Conservation (phyloP, 805 yeast genomes). For the Saturnispora galanensis region DNA sequence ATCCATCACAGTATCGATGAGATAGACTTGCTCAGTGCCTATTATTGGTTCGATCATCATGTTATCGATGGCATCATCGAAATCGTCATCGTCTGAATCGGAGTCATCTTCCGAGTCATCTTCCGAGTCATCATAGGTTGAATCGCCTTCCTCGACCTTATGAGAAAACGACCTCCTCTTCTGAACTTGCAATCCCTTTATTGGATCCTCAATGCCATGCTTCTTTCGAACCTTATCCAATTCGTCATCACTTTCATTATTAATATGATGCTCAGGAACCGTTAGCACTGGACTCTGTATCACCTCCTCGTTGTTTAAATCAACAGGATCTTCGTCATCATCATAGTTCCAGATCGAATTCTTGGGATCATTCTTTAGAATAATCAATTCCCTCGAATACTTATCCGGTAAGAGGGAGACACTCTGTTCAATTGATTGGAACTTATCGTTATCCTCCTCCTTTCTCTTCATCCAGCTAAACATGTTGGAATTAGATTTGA, state of each 20-base stretch:
- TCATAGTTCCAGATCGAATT: slow-evolving; percentile 32
- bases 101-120: slow-evolving; percentile 20
- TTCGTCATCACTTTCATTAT: slow-evolving; percentile 9
- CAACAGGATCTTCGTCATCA: slow-evolving; percentile 25
- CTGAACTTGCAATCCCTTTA: slow-evolving; percentile 2
- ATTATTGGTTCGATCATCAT: slow-evolving; percentile 38
- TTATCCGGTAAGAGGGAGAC: slow-evolving; percentile 29
- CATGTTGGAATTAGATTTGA: slow-evolving; percentile 21
- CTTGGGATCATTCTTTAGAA: slow-evolving; percentile 28
- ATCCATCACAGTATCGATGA: slow-evolving; percentile 39
- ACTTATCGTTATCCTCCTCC: slow-evolving; percentile 23
- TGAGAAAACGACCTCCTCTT: slow-evolving; percentile 3
- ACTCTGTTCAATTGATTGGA: slow-evolving; percentile 24
- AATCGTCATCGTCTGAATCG: slow-evolving; percentile 25
- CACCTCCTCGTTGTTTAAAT: slow-evolving; percentile 7
- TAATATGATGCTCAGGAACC: slow-evolving; percentile 2
- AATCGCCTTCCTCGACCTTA: slow-evolving; percentile 7
- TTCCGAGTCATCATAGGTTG: slow-evolving; percentile 8
- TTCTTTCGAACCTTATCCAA: slow-evolving; percentile 7
- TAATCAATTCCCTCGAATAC: slow-evolving; percentile 26
- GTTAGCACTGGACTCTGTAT: background rate
- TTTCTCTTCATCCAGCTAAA: slow-evolving; percentile 27
- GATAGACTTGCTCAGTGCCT: slow-evolving; percentile 37
- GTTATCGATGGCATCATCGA: slow-evolving; percentile 30
- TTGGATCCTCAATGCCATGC: slow-evolving; percentile 6